Percentiles rank a stretch among this genome's conserved stretches.
Conservation (phyloP, 108 stramenopile species). For the Stephanodiscus triporus region DNA sequence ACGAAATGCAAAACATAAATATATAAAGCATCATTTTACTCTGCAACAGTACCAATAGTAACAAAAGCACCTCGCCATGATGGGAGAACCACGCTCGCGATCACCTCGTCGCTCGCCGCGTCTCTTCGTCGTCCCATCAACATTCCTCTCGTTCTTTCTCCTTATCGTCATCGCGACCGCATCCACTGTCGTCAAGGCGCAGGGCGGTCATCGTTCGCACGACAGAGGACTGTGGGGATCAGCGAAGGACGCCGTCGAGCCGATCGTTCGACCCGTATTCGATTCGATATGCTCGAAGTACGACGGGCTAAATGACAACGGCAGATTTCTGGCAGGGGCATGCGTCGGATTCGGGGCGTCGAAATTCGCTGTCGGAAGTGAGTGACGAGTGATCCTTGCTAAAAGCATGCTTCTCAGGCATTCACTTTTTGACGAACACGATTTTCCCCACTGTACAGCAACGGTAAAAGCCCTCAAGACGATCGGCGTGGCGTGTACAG, state of each 20-base stretch:
- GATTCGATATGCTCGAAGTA: slow-evolving; percentile 16
- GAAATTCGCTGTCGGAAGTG: slow-evolving; percentile 28
- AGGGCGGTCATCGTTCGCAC: slow-evolving; percentile 10
- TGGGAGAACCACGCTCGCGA: no score
- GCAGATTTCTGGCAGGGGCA: slow-evolving; percentile 34
- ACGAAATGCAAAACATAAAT: slow-evolving; percentile 18
- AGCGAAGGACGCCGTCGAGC: not conserved
- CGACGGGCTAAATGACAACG: slow-evolving; percentile 30
- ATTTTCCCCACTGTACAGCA: not conserved
- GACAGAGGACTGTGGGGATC: slow-evolving; percentile 42
- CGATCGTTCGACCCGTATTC: slow-evolving; percentile 15
- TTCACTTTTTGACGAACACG: not conserved
- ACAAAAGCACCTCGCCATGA: not conserved
- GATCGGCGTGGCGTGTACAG: slow-evolving; percentile 37
- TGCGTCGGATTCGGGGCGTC: slow-evolving; percentile 38
- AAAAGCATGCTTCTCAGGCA: not conserved
- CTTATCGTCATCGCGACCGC: not conserved
- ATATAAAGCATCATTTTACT: no score
- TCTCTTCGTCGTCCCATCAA: not conserved
- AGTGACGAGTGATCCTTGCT: not conserved
- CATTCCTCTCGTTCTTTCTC: not conserved
- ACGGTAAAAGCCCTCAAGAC: slow-evolving; percentile 31
- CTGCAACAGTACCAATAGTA: no score
- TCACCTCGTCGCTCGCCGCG: not conserved
- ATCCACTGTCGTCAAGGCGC: not conserved